These are phyloP conservation scores for Haplosporangium gracile DNA, from an alignment of 192 early-diverging fungal genomes.

Conservation along the genomic window DNA sequence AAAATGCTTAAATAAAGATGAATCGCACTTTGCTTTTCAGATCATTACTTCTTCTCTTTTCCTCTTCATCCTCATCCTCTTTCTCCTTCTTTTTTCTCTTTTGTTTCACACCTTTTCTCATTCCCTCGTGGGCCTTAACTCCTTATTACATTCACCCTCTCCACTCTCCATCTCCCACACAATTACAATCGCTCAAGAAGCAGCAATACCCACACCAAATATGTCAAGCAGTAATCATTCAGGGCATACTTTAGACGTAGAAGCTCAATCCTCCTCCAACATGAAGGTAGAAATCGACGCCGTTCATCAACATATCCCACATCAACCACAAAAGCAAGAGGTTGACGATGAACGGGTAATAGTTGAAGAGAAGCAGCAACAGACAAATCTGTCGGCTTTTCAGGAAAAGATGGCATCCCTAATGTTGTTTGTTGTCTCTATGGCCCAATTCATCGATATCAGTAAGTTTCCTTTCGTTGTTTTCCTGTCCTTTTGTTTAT, in stretches of 20 bases:
- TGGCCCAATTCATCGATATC: slow-evolving; percentile 53
- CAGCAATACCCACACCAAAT: neutral
- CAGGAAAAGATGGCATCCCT: slow-evolving; percentile 22
- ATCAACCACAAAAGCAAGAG: neutral
- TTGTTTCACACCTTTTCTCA: neutral
- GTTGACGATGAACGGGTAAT: neutral
- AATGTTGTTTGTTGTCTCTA: slow-evolving; percentile 47
- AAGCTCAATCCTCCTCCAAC: neutral
- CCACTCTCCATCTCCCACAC: neutral
- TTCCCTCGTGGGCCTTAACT: neutral
- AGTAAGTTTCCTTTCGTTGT: slow-evolving; percentile 12
- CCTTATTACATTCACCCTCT: neutral
- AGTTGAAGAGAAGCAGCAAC: neutral
- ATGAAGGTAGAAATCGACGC: neutral
- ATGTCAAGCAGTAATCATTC: slow-evolving; percentile 2
- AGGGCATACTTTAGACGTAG: neutral
- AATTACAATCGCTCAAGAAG: neutral
- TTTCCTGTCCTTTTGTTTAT: neutral
- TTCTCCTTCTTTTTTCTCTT: neutral
- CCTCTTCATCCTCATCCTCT: neutral
- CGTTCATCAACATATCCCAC: neutral
- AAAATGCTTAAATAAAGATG: neutral
- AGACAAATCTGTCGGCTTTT: slow-evolving; percentile 9
- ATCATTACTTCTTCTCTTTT: neutral
- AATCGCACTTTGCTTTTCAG: neutral